Base-by-base conservation (phyloP, 2,329 filamentous ascomycete genomes). In the Zymoseptoria passerinii region DNA sequence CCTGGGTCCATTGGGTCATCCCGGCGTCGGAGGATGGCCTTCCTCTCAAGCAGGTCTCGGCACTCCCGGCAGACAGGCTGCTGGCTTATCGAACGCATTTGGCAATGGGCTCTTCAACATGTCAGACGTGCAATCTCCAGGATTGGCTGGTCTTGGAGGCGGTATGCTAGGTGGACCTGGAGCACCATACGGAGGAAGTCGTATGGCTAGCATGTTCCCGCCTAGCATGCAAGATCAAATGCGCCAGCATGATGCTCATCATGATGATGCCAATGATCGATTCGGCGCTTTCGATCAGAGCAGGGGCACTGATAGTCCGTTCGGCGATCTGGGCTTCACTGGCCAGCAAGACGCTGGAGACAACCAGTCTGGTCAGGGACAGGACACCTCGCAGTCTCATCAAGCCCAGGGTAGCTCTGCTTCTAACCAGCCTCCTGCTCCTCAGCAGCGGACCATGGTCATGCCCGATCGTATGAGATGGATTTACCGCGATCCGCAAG, bases 401-500 rank as follows among this genome's bases (percentile, higher is more conserved):
- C 73, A 73, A 55, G 67, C 70, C 6, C 73, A 73, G 53, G 73
- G 71, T 56, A 79, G 75, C 62, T 76, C 83, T 13, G 80, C 83
- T n/a, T 78, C 85, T 5, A 83, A 82, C 53, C 87, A 91, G 63
- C 82, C 90, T 53, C 85, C 86, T 28, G 76, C 83, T 52, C 77
- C 83, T 28, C 87, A 89, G 68, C 84, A 88, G 63, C 86, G 90
- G 16, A 92, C 88, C 50, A 97, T 99, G 92, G 92, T 99, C 4
- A 97, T 99, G 94, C 94, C 94, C 1, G 94, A 99, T 73, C 83
- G 95, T 13, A 99, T 99, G 91, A 83, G 92, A 67, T 99, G 94
- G 94, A 92, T 96, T 18, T 99, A 99, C 71, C 86, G 95, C 55
- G 94, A 99, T 71, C 94, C 94, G 4, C 90, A 95, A 71, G 91